phyloP scores from a whole-genome alignment of 805 yeast genomes.

The Debaryomyces castellii region DNA sequence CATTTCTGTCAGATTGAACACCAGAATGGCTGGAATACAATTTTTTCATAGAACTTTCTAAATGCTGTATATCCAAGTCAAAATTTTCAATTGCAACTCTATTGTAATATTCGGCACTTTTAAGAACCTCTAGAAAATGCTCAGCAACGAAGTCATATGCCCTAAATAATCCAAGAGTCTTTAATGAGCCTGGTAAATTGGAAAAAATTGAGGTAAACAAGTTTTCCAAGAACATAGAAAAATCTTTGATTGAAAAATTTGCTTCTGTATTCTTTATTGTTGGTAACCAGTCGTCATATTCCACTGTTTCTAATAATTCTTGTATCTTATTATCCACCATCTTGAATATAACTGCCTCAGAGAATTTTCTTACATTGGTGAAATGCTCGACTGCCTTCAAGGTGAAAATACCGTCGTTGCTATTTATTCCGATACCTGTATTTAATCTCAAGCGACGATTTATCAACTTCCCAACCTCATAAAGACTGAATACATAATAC shows the following conservation, averaged over 20 bases:
- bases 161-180: constrained; percentile 77
- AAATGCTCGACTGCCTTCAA: constrained; percentile 55
- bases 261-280: constrained; percentile 55
- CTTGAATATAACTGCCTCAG: constrained; percentile 79
- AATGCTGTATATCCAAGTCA: constrained; percentile 73
- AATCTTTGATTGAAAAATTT: constrained; percentile 72
- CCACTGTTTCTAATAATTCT: constrained; percentile 79
- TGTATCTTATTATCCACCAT: constrained; percentile 79
- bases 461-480: constrained; percentile 57
- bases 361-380: constrained; percentile 58
- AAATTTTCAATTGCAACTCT: constrained; percentile 68
- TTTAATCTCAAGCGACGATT: constrained; percentile 35
- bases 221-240: constrained; percentile 81
- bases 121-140: constrained; percentile 60
- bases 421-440: constrained; percentile 42
- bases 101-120: constrained; percentile 56
- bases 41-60: constrained; percentile 56
- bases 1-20: constrained; percentile 21
- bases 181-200: constrained; percentile 74
- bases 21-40: constrained; percentile 25
- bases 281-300: constrained; percentile 77
- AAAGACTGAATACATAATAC: constrained; percentile 74
- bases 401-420: constrained; percentile 36
- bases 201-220: constrained; percentile 83
- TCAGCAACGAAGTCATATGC: constrained; percentile 83